Conservation (phyloP, 2,329 filamentous ascomycete genomes). For the Colletotrichum lindemuthianum region DNA sequence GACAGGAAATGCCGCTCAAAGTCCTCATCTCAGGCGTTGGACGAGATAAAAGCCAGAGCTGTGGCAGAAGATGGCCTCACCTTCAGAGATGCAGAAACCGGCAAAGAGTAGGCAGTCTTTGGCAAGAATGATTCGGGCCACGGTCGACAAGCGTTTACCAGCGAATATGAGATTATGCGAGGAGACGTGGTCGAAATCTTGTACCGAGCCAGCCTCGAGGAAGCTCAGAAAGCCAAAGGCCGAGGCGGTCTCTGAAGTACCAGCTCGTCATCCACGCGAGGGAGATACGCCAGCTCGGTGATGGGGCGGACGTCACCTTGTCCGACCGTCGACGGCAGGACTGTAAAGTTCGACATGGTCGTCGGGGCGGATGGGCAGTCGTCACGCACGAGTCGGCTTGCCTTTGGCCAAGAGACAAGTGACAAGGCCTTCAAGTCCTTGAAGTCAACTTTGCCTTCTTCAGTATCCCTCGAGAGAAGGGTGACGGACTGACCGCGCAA, state of each 20-base stretch:
- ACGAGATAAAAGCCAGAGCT: slow-evolving; percentile 44
- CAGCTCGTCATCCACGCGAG: slow-evolving; percentile 44
- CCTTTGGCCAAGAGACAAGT: slow-evolving; percentile 42
- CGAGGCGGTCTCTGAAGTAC: slow-evolving; percentile 37
- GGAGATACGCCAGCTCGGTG: slow-evolving; percentile 37
- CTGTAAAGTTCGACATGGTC: slow-evolving; percentile 58
- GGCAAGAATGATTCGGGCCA: slow-evolving; percentile 49
- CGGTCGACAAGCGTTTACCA: slow-evolving; percentile 50
- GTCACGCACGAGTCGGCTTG: slow-evolving; percentile 55
- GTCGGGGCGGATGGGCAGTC: slow-evolving; percentile 65
- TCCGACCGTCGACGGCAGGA: slow-evolving; percentile 56
- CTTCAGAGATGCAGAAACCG: slow-evolving; percentile 53
- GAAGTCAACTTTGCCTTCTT: slow-evolving; percentile 42
- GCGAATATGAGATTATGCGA: slow-evolving; percentile 65
- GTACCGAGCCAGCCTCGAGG: slow-evolving; percentile 44
- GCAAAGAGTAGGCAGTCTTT: slow-evolving; percentile 50
- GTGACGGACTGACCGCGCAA: slow-evolving; percentile 49
- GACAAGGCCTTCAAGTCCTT: slow-evolving; percentile 35
- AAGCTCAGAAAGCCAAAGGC: slow-evolving; percentile 8
- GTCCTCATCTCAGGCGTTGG: slow-evolving; percentile 49
- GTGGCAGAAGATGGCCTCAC: slow-evolving; percentile 60
- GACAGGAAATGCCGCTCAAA: slow-evolving; percentile 36
- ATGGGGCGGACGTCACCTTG: slow-evolving; percentile 44
- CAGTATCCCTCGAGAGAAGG: slow-evolving; percentile 39
- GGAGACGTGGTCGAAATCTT: slow-evolving; percentile 60